phyloP scores from a whole-genome alignment of 306 rosid genomes.

The Corylus avellana region DNA sequence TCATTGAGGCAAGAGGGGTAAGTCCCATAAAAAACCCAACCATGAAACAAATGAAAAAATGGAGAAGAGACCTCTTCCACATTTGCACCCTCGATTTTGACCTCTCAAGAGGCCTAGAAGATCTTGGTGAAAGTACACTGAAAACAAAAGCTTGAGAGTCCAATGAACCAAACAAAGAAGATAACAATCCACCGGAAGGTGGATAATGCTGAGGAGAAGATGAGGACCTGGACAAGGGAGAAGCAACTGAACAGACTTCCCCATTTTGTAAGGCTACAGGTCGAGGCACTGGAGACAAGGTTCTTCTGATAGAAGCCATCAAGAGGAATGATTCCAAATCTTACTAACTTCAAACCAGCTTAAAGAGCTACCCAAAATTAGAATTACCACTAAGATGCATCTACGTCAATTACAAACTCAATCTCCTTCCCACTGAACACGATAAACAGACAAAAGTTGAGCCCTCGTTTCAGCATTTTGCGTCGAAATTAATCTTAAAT shows the following conservation, averaged over 20 bases:
- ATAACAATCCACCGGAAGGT: constrained; percentile 45
- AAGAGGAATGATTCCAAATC: constrained; percentile 21
- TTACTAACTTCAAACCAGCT: constrained; percentile 12
- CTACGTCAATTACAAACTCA: constrained; percentile 19
- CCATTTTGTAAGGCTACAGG: constrained; percentile 52
- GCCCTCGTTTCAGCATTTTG: constrained; percentile 11
- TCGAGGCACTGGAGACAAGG: constrained; percentile 74
- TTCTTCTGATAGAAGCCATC: constrained; percentile 88
- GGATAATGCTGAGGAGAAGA: constrained; percentile 51
- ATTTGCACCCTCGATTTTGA: constrained; percentile 61
- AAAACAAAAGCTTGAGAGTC: constrained; percentile 52
- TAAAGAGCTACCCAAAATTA: constrained; percentile 7
- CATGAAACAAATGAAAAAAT: constrained; percentile 67
- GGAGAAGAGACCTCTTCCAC: constrained; percentile 72
- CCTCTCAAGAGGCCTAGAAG: constrained; percentile 61
- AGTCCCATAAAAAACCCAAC: constrained; percentile 72
- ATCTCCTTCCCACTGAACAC: constrained; percentile 23
- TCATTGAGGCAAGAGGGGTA: constrained; percentile 60
- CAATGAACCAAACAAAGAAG: constrained; percentile 39
- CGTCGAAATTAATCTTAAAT: not conserved
- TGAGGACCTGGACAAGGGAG: constrained; percentile 79
- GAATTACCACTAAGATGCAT: constrained; percentile 6
- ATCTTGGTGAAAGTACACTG: constrained; percentile 52
- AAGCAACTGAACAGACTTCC: constrained; percentile 63
- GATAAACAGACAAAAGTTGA: not conserved